Evolutionary conservation across 768 basidiomycete genomes (phyloP), one percentile per base, ranked within the genome.

Genomic region (Flagelloscypha sp.): DNA sequence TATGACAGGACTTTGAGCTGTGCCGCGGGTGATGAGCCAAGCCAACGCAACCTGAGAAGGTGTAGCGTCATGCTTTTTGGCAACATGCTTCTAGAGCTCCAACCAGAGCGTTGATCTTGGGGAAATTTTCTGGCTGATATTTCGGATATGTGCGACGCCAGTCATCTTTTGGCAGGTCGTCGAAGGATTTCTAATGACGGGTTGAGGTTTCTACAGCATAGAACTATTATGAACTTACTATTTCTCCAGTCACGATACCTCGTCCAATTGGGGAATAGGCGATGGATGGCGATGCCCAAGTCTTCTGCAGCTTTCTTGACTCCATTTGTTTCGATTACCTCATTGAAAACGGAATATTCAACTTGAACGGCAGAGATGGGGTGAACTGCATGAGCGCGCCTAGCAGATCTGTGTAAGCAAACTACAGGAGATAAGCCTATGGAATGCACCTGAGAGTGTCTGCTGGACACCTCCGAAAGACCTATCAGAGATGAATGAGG

Each of bases 381-480:
- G 27, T 62, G 60, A 2, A 63, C 36, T 2, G 53, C 50, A 18
- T 44, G 49, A 5, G 63, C 66, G 6, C 66, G 56, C 15, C 65
- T 64, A 18, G 74, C 27, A 76, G 62, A 1, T 75, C 73, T 7
- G 76, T 44, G 47, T 70, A 62, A 6, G 61, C 65, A 37, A 57
- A 59, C 40, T 76, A 73, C 5, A 68, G 74, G n/a, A 76, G 52
- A 3, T n/a, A n/a, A n/a, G n/a, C n/a, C n/a, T n/a, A n/a, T n/a
- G n/a, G n/a, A n/a, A n/a, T n/a, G n/a, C n/a, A n/a, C n/a, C n/a
- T n/a, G n/a, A n/a, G n/a, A n/a, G n/a, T n/a, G n/a, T n/a, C n/a
- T n/a, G n/a, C n/a, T n/a, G n/a, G n/a, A n/a, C n/a, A n/a, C n/a
- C n/a, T n/a, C n/a, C n/a, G n/a, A n/a, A n/a, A n/a, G n/a, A n/a